A percentile compares a stretch with the other conserved stretches of the same genome.
phyloP scores from a whole-genome alignment of 2,329 filamentous ascomycete genomes.

The Rutstroemia sp. region DNA sequence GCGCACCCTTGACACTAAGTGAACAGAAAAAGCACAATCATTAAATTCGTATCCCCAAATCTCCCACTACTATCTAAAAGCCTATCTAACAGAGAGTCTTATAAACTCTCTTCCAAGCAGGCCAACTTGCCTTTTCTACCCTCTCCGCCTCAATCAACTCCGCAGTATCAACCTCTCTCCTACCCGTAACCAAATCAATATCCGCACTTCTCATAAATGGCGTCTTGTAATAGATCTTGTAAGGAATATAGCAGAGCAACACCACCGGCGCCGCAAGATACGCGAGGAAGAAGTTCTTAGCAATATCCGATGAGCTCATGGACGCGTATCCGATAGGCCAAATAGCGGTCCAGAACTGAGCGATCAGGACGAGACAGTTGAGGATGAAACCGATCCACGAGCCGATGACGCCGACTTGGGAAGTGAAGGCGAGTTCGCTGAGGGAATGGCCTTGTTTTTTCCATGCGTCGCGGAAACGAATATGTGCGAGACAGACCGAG shows the following conservation, averaged over 20 bases:
- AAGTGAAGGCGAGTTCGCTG: conserved; percentile 58
- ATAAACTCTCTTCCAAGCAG: conserved; percentile 22
- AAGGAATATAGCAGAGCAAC: conserved; percentile 49
- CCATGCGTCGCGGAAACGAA: conserved; percentile 60
- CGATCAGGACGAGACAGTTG: conserved; percentile 36
- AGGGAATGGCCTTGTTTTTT: conserved; percentile 45
- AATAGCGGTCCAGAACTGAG: conserved; percentile 36
- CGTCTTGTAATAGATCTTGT: conserved; percentile 50
- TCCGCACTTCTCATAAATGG: conserved; percentile 13
- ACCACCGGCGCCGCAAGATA: conserved; percentile 51
- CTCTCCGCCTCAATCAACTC: conserved; percentile 21
- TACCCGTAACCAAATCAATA: conserved; percentile 23
- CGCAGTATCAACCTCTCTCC: conserved; percentile 18
- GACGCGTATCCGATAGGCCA: conserved; percentile 40
- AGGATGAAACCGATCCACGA: conserved; percentile 55
- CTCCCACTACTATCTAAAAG: no score
- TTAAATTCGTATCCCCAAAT: no score
- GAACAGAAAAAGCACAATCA: no score
- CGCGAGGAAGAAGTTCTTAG: conserved; percentile 48
- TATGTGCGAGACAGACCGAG: conserved; percentile 58
- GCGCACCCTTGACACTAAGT: no score
- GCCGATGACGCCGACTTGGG: conserved; percentile 51
- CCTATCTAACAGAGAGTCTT: conserved; percentile 3
- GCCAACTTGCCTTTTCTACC: conserved; percentile 14
- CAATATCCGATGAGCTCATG: conserved; percentile 24